Percentiles rank a stretch among this genome's conserved stretches.
Conservation (phyloP, 169 alveolate species). For the Cryptosporidium viatorum region DNA sequence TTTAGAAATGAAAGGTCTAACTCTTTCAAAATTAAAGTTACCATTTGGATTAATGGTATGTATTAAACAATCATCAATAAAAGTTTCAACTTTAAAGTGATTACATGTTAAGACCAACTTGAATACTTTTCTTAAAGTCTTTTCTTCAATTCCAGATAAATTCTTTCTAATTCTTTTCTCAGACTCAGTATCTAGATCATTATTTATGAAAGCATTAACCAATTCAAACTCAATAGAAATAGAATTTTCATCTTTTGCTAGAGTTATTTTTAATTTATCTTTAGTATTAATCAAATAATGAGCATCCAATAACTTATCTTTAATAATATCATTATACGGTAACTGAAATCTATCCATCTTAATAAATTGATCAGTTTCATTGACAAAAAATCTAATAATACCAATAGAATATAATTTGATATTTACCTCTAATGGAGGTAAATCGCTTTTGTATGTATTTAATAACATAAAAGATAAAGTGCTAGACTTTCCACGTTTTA, state of each 20-base stretch:
- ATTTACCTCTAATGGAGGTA: constrained; percentile 38
- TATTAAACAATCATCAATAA: constrained; percentile 1
- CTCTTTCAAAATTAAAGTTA: constrained; percentile 62
- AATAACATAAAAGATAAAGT: constrained; percentile 34
- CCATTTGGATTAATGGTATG: constrained; percentile 53
- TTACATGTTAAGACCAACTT: neutral
- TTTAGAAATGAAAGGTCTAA: constrained; percentile 46
- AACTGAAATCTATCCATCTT: constrained; percentile 25
- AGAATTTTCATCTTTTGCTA: neutral
- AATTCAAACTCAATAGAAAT: constrained; percentile 13
- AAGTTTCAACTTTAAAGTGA: constrained; percentile 55
- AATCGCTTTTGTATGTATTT: constrained; percentile 17
- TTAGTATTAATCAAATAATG: constrained; percentile 16
- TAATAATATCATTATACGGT: constrained; percentile 33
- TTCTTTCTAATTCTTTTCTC: neutral
- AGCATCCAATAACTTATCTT: constrained; percentile 30
- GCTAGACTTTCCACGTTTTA: neutral
- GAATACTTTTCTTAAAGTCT: neutral
- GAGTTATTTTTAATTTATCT: constrained; percentile 3
- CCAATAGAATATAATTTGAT: constrained; percentile 50
- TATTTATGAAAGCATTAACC: neutral
- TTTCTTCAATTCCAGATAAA: neutral
- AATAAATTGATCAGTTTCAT: constrained; percentile 50
- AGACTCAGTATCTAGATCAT: neutral
- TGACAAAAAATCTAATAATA: constrained; percentile 15